Conservation (phyloP, 2,329 filamentous ascomycete species). For the Scedosporium dehoogii region DNA sequence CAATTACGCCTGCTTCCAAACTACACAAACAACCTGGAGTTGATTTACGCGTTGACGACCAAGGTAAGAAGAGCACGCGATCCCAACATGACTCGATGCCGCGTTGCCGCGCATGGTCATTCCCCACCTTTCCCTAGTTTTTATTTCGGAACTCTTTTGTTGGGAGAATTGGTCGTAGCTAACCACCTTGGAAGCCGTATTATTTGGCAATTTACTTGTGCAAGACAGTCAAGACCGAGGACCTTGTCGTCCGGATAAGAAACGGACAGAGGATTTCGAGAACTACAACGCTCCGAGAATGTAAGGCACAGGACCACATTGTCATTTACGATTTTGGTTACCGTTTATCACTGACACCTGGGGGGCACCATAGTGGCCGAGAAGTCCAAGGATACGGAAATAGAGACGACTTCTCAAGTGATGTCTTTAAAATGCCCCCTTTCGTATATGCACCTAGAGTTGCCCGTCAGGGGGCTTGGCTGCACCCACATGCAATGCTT, state of each 20-base stretch:
- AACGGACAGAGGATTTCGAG: constrained; percentile 65
- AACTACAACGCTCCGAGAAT: constrained; percentile 70
- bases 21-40: constrained; percentile 68
- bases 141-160: constrained; percentile 9
- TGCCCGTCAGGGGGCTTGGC: constrained; percentile 67
- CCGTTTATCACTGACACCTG: neutral
- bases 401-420: constrained; percentile 77
- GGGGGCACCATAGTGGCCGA: constrained; percentile 52
- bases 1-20: constrained; percentile 59
- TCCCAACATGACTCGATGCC: neutral
- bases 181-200: constrained; percentile 47
- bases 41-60: constrained; percentile 85
- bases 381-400: constrained; percentile 77
- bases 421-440: constrained; percentile 90
- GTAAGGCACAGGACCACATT: constrained; percentile 39
- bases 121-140: neutral
- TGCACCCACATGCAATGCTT: constrained; percentile 94
- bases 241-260: constrained; percentile 60
- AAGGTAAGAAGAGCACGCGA: constrained; percentile 53
- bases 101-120: too few relatives aligned
- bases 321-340: neutral
- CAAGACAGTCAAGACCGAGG: constrained; percentile 58
- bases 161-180: constrained; percentile 8
- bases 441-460: constrained; percentile 69
- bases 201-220: constrained; percentile 69